A percentile compares a stretch with the other conserved stretches of the same genome.
phyloP scores from a whole-genome alignment of 108 stramenopile species.

The Pseudonitzschia multiseries region DNA sequence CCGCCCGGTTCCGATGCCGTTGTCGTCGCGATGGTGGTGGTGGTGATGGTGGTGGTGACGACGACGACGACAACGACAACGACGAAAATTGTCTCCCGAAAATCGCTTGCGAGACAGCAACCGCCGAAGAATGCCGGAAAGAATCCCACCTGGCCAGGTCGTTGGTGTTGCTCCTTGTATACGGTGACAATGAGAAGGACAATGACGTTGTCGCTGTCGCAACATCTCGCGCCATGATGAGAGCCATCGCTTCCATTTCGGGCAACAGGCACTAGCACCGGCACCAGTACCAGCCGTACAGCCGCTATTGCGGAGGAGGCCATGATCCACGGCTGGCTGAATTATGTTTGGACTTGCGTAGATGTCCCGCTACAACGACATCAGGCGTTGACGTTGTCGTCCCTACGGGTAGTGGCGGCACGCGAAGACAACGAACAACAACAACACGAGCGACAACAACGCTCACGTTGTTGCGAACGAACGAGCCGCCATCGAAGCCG shows the following conservation, averaged over 20 bases:
- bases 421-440: not conserved
- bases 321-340: conserved; percentile 41
- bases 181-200: not conserved
- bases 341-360: conserved; percentile 35
- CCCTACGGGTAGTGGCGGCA: not conserved
- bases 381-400: too few species aligned
- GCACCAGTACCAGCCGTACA: too few species aligned
- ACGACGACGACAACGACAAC: too few species aligned
- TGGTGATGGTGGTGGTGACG: too few species aligned
- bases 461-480: too few species aligned
- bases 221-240: conserved; percentile 29
- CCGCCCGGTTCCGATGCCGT: too few species aligned
- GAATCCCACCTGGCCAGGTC: conserved; percentile 13
- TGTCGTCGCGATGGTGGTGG: too few species aligned
- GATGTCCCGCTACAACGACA: too few species aligned
- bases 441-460: too few species aligned
- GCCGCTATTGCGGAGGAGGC: conserved; percentile 25
- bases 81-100: not conserved
- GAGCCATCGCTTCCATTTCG: conserved; percentile 25
- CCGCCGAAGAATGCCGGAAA: not conserved
- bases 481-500: not conserved
- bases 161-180: conserved; percentile 21
- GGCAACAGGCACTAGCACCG: too few species aligned
- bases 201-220: not conserved
- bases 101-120: conserved; percentile 4